Percentiles rank a stretch among this genome's conserved stretches.
phyloP scores from a whole-genome alignment of 1,284 basidiomycete species.

The Moniliophthora roreri region DNA sequence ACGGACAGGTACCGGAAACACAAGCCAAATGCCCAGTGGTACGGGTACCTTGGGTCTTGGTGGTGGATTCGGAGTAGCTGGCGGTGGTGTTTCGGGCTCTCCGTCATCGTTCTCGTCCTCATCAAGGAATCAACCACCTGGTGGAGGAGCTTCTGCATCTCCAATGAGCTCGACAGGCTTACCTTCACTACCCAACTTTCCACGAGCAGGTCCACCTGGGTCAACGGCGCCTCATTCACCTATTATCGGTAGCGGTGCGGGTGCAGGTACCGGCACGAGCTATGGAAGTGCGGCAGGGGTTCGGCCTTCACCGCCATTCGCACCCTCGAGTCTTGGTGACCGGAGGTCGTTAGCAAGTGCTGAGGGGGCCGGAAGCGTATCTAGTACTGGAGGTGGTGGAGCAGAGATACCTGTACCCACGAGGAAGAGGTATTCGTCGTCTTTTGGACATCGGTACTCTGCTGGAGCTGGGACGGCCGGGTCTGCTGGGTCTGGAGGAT shows the following conservation, averaged over 20 bases:
- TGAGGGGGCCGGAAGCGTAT: neutral
- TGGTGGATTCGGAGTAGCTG: neutral
- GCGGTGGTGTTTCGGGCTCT: conserved; percentile 2
- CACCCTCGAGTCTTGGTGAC: conserved; percentile 49
- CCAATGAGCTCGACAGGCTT: conserved; percentile 5
- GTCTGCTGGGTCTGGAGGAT: conserved; percentile 16
- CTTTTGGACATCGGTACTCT: conserved; percentile 68
- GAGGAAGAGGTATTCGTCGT: conserved; percentile 66
- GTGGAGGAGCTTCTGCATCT: neutral
- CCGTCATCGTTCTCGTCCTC: conserved; percentile 5
- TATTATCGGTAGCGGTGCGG: neutral
- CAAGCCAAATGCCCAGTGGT: neutral
- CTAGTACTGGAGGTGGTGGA: conserved; percentile 8
- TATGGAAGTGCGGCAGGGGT: conserved; percentile 21
- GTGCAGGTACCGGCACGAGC: neutral
- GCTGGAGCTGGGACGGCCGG: conserved; percentile 35
- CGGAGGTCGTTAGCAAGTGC: conserved; percentile 16
- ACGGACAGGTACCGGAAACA: conserved; percentile 27
- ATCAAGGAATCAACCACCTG: neutral
- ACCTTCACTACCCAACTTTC: conserved; percentile 4
- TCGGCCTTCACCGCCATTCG: conserved; percentile 44
- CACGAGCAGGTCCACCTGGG: neutral
- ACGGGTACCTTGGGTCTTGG: neutral
- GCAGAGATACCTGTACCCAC: conserved; percentile 21
- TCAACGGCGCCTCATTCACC: neutral